phyloP scores from a whole-genome alignment of 83 land plant species.

The Larix sibirica region DNA sequence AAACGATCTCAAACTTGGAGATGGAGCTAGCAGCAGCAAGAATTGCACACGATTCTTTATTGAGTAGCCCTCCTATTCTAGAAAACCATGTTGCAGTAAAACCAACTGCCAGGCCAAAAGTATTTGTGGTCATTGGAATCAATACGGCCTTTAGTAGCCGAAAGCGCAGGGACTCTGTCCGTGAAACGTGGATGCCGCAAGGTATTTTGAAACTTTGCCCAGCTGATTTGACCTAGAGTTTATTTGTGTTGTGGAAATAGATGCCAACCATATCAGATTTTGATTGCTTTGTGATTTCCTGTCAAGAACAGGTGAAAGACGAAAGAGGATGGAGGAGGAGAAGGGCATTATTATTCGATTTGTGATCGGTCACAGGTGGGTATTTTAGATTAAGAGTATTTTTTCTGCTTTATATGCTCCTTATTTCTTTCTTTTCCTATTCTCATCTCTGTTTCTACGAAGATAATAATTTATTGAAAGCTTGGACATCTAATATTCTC shows the following conservation, averaged over 20 bases:
- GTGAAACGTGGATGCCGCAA: slow-evolving; percentile 68
- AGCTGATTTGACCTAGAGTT: background rate
- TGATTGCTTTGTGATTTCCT: too few species aligned
- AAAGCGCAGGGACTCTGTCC: slow-evolving; percentile 62
- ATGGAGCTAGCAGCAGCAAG: slow-evolving; percentile 61
- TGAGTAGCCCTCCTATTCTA: slow-evolving; percentile 43
- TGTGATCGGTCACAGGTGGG: slow-evolving; percentile 89
- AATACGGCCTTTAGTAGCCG: slow-evolving; percentile 71
- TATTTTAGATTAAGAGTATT: background rate
- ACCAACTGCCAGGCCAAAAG: slow-evolving; percentile 18
- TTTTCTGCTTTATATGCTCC: too few species aligned
- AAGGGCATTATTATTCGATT: slow-evolving; percentile 82
- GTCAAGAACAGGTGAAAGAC: slow-evolving; percentile 50
- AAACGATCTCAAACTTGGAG: slow-evolving; percentile 54
- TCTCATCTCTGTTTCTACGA: too few species aligned
- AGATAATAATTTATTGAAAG: too few species aligned
- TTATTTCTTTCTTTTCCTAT: too few species aligned
- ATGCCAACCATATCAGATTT: too few species aligned
- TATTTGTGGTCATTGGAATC: slow-evolving; percentile 52
- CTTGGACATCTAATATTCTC: too few species aligned
- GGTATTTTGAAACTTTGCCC: slow-evolving; percentile 19
- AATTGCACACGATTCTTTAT: slow-evolving; percentile 42
- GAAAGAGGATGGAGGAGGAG: slow-evolving; percentile 57
- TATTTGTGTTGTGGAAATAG: too few species aligned
- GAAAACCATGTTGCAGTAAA: slow-evolving; percentile 20